A percentile compares a stretch with the other conserved stretches of the same genome.
Conservation (phyloP, 2,329 filamentous ascomycete species). For the Nemania serpens region DNA sequence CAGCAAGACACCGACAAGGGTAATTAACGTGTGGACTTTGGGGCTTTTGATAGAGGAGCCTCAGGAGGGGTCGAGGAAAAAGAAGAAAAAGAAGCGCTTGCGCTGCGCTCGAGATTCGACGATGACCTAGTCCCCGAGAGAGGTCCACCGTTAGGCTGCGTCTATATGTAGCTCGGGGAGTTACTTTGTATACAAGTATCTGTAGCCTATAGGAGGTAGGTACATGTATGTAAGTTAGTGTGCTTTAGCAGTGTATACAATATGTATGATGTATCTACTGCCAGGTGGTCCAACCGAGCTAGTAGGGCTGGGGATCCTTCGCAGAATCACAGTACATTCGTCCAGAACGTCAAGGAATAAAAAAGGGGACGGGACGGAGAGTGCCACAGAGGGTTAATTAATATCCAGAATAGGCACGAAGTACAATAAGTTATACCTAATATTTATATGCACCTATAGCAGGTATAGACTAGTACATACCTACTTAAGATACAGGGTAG, state of each 20-base stretch:
- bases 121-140: slow-evolving; percentile 17
- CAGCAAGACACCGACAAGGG: slow-evolving; percentile 23
- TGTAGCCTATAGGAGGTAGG: neutral
- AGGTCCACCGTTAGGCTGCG: slow-evolving; percentile 32
- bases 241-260: too few species aligned
- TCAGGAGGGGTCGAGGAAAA: slow-evolving; percentile 19
- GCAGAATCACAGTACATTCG: neutral
- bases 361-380: too few species aligned
- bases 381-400: too few species aligned
- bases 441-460: too few species aligned
- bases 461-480: too few species aligned
- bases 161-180: neutral
- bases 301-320: slow-evolving; percentile 28
- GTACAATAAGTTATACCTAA: too few species aligned
- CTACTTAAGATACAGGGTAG: too few species aligned
- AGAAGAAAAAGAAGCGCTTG: slow-evolving; percentile 29
- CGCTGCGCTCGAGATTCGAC: slow-evolving; percentile 29
- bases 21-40: slow-evolving; percentile 26
- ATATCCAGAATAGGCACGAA: too few species aligned
- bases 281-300: slow-evolving; percentile 12
- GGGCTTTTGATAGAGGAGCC: slow-evolving; percentile 33
- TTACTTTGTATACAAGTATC: neutral
- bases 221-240: too few species aligned
- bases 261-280: too few species aligned
- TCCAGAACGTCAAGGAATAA: neutral